Base-by-base conservation (phyloP, 345 rosid species). In the Linum tenue region DNA sequence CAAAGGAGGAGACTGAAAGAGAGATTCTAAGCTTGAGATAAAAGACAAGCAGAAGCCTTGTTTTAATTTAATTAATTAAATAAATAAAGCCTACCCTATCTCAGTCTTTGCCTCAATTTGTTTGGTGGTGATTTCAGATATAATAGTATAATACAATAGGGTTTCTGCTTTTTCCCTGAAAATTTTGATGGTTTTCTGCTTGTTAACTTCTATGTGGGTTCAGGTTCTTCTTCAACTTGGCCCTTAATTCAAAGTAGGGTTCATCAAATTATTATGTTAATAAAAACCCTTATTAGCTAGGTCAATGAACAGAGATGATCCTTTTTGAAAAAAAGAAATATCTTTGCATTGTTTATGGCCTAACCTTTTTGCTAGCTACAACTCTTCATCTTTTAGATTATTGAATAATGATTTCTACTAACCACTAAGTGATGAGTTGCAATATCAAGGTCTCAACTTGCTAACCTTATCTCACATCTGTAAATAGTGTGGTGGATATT, bases 21-120 rank as follows among this genome's bases (percentile, higher is more conserved):
- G 71, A 75, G 89, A 88, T 88, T 88, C 96, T 84, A 72, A 73
- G 81, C 74, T 62, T 78, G n/a, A 64, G 77, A 79, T 74, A 73
- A 48, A 79, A 65, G 92, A 92, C 98, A 89, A 89, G 71, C 73
- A 83, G 86, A 89, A 82, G 77, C 81, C 69, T 83, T 77, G 48
- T 70, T 76, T 72, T 61, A 5, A 11, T 43, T 48, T 48, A 9
- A 15, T 48, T 9, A 10, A 48, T 48, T 48, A 6, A 48, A 9
- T 48, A 48, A 6, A 9, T 48, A 48, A 48, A 67, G 62, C 63
- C 65, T 55, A 73, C 64, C 61, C 22, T 70, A 78, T 80, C 80
- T 72, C 73, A 82, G 72, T 79, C 76, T 75, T 15, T 48, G 6
- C 44, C 44, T 41, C 44, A 41, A 41, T 41, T 41, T 41, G 44